These are phyloP conservation scores for Echria macrotheca DNA, from an alignment of 495 filamentous ascomycete species.

Conservation along the genomic window DNA sequence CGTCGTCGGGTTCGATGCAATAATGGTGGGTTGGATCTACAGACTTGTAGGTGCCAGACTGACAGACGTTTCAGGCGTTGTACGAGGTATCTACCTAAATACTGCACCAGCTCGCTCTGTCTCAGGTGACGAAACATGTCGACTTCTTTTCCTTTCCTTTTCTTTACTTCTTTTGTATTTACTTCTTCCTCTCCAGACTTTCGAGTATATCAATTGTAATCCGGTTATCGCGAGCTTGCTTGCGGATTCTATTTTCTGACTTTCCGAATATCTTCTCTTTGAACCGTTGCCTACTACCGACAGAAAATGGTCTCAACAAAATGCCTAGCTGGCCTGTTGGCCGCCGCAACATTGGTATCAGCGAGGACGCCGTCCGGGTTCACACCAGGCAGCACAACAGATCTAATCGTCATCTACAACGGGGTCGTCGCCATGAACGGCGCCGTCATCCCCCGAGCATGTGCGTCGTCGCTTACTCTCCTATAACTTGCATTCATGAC, in stretches of 20 bases:
- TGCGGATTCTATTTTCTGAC: too few species aligned
- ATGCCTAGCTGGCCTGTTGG: slow-evolving; percentile 23
- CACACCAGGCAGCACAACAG: slow-evolving; percentile 23
- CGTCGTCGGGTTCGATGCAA: not conserved
- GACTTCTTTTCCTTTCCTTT: not conserved
- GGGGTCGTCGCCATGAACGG: slow-evolving; percentile 27
- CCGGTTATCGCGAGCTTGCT: too few species aligned
- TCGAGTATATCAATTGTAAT: too few species aligned
- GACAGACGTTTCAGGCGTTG: too few species aligned
- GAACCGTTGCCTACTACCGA: not conserved
- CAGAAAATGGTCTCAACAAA: slow-evolving; percentile 27
- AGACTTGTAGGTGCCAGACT: too few species aligned
- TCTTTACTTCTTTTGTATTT: not conserved
- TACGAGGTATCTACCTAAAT: too few species aligned
- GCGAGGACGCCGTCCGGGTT: slow-evolving; percentile 37
- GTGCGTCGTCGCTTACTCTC: slow-evolving; percentile 19
- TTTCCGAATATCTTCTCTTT: too few species aligned
- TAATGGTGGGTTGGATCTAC: too few species aligned
- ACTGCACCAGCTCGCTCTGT: too few species aligned
- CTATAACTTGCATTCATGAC: not conserved
- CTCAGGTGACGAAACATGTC: too few species aligned
- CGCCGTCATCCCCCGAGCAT: slow-evolving; percentile 25
- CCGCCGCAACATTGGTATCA: slow-evolving; percentile 23
- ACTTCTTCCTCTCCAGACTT: too few species aligned
- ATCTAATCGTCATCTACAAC: slow-evolving; percentile 34